Evolutionary conservation across 108 stramenopile genomes (phyloP).

Genomic region (Cyclostephanos tholiformis): DNA sequence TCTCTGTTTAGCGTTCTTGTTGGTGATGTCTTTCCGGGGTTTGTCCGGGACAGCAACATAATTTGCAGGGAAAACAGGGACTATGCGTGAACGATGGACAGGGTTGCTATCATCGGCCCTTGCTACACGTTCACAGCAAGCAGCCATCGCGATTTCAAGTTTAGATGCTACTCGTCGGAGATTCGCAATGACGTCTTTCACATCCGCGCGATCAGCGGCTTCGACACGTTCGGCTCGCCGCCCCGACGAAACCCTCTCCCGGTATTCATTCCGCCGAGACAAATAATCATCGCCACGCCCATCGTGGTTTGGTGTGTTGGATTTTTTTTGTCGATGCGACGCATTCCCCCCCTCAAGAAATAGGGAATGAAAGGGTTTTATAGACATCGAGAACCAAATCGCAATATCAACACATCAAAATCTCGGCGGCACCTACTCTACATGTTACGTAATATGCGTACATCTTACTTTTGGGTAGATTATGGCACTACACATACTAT

Average conservation of each 20-base stretch:
- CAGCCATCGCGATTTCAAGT: constrained; percentile 33
- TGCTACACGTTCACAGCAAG: constrained; percentile 33
- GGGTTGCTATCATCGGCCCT: neutral
- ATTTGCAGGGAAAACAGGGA: constrained; percentile 31
- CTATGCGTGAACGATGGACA: constrained; percentile 23
- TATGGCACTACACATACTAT: no score
- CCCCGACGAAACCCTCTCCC: constrained; percentile 25
- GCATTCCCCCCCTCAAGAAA: constrained; percentile 15
- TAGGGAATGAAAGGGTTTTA: neutral
- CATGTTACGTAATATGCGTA: no score
- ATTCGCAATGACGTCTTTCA: neutral
- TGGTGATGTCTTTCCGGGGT: neutral
- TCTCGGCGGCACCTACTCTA: no score
- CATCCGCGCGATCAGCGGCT: neutral
- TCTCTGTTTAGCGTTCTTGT: neutral
- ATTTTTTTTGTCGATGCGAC: neutral
- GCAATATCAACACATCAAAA: no score
- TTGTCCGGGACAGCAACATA: constrained; percentile 3
- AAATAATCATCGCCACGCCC: constrained; percentile 29
- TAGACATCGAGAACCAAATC: no score
- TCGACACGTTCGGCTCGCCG: neutral
- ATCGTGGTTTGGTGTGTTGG: neutral
- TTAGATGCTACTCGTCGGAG: constrained; percentile 21
- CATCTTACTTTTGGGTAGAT: no score
- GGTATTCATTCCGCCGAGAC: constrained; percentile 25